These are phyloP conservation scores for Coniochaeta ligniaria DNA, from an alignment of 2,329 filamentous ascomycete species.

Conservation along the genomic window DNA sequence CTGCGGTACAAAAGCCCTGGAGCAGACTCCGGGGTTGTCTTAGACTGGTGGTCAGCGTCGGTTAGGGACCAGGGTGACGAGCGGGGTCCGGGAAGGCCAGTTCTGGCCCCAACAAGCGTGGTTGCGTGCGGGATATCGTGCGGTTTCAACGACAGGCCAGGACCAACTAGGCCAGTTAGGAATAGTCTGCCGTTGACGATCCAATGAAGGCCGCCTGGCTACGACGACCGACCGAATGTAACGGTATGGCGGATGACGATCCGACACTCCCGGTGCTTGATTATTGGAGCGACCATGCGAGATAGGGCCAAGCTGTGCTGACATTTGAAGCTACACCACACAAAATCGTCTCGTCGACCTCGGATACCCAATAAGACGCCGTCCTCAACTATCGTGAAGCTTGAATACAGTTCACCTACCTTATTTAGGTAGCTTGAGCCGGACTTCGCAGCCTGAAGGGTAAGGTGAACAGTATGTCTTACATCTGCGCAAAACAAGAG, in stretches of 20 bases:
- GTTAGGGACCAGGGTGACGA: background rate
- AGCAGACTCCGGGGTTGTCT: background rate
- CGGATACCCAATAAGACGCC: background rate
- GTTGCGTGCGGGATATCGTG: background rate
- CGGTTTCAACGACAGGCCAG: background rate
- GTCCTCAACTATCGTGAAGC: background rate
- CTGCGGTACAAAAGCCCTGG: background rate
- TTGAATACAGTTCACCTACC: background rate
- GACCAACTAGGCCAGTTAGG: background rate
- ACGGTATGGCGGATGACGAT: background rate
- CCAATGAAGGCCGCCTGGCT: background rate
- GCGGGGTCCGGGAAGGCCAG: background rate
- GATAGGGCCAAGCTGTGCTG: background rate
- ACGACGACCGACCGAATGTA: background rate
- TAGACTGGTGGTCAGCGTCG: background rate
- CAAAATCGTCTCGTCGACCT: background rate
- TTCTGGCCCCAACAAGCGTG: too few relatives aligned
- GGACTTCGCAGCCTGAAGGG: background rate
- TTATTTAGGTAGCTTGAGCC: background rate
- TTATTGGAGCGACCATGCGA: background rate
- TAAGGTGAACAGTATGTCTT: too few relatives aligned
- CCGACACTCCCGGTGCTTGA: background rate
- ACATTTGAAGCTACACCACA: background rate
- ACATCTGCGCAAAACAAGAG: too few relatives aligned
- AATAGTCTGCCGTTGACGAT: too few relatives aligned